phyloP scores from a whole-genome alignment of 495 filamentous ascomycete species.

The Lasiosphaeria miniovina region DNA sequence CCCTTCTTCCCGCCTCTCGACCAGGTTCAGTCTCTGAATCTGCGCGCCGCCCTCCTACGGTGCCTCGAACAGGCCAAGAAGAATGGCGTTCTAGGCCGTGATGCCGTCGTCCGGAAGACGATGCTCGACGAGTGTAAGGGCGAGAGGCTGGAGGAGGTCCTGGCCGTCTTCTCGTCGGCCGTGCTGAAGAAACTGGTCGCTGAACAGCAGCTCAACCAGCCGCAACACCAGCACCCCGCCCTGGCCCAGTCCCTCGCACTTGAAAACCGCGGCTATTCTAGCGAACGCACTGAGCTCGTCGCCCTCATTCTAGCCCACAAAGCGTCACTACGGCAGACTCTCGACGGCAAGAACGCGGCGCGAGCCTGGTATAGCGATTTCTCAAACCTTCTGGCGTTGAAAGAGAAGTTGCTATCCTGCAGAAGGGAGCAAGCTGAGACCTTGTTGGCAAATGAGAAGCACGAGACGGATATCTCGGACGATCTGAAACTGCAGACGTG shows the following conservation, averaged over 20 bases:
- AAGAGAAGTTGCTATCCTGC: constrained; percentile 39
- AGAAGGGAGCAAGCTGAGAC: constrained; percentile 42
- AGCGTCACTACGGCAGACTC: constrained; percentile 52
- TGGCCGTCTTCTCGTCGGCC: constrained; percentile 73
- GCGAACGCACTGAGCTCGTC: constrained; percentile 58
- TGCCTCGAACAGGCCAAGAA: constrained; percentile 79
- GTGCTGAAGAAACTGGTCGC: constrained; percentile 69
- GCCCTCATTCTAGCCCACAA: constrained; percentile 72
- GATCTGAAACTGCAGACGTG: constrained; percentile 42
- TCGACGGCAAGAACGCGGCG: constrained; percentile 55
- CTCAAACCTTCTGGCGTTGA: constrained; percentile 52
- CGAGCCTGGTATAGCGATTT: constrained; percentile 54
- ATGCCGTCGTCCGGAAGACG: constrained; percentile 75
- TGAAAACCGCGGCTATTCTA: constrained; percentile 55
- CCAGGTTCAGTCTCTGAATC: constrained; percentile 81
- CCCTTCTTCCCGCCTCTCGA: constrained; percentile 87
- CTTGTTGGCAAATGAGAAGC: neutral
- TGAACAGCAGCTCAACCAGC: constrained; percentile 36
- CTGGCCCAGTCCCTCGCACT: constrained; percentile 61
- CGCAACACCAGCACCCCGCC: constrained; percentile 26
- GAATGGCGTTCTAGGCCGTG: constrained; percentile 73
- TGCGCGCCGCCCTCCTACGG: constrained; percentile 80
- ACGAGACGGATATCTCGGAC: constrained; percentile 31
- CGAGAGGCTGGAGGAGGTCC: constrained; percentile 74
- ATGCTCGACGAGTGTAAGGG: constrained; percentile 92